A percentile compares a stretch with the other conserved stretches of the same genome.
Conservation (phyloP, 352 stramenopile genomes). For the Pythium brassicae region DNA sequence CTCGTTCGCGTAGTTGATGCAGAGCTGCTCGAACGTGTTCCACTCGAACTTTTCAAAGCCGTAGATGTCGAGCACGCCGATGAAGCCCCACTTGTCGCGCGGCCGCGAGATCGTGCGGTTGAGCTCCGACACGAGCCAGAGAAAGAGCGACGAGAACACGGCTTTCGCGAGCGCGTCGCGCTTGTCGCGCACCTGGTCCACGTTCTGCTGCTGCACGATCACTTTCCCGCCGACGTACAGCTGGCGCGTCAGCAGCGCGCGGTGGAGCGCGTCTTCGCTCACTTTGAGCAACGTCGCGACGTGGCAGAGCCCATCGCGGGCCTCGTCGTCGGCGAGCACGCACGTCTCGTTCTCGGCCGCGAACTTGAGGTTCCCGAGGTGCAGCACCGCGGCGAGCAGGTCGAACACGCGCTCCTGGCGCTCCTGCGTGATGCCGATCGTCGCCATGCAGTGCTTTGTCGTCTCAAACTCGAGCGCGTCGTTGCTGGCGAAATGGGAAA, state of each 20-base stretch:
- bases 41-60: constrained; percentile 97
- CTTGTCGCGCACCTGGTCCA: constrained; percentile 85
- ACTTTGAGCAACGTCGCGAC: constrained; percentile 78
- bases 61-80: constrained; percentile 97
- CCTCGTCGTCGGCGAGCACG: constrained; percentile 45
- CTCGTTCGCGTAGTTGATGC: constrained; percentile 96
- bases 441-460: constrained; percentile 83
- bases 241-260: constrained; percentile 76
- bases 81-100: constrained; percentile 87
- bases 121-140: constrained; percentile 88
- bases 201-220: constrained; percentile 87
- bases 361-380: constrained; percentile 88
- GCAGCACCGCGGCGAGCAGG: constrained; percentile 79
- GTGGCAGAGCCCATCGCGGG: constrained; percentile 40
- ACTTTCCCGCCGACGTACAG: constrained; percentile 87
- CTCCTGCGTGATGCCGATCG: constrained; percentile 81
- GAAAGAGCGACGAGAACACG: constrained; percentile 91
- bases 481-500: constrained; percentile 18
- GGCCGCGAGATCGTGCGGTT: constrained; percentile 86
- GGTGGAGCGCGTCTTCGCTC: constrained; percentile 64
- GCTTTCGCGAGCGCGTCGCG: constrained; percentile 89
- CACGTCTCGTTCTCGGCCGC: constrained; percentile 77
- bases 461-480: constrained; percentile 83
- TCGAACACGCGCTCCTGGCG: constrained; percentile 85
- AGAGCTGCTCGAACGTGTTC: constrained; percentile 96